A percentile compares a stretch with the other conserved stretches of the same genome.
These are phyloP conservation scores for Rutstroemia sp. DNA, from an alignment of 2,329 filamentous ascomycete species.

Conservation along the genomic window DNA sequence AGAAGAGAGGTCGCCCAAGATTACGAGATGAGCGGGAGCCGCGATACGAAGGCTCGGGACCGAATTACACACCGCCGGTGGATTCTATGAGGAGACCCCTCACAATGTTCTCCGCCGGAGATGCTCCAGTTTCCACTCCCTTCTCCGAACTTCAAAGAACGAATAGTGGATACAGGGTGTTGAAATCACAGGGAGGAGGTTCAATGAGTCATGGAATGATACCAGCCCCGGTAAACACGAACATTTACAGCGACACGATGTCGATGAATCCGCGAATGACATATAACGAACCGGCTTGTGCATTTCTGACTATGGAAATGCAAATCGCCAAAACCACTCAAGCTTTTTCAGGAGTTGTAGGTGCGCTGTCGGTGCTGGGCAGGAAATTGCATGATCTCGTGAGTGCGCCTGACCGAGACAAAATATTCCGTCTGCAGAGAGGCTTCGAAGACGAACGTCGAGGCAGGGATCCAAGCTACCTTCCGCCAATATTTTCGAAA, in stretches of 20 bases:
- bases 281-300: slow-evolving; percentile 42
- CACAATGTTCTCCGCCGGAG: slow-evolving; percentile 41
- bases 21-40: slow-evolving; percentile 64
- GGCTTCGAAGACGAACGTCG: slow-evolving; percentile 49
- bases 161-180: slow-evolving; percentile 40
- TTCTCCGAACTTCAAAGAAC: slow-evolving; percentile 38
- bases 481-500: slow-evolving; percentile 53
- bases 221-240: slow-evolving; percentile 41
- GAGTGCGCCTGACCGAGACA: slow-evolving; percentile 43
- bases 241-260: slow-evolving; percentile 36
- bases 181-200: slow-evolving; percentile 44
- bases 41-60: slow-evolving; percentile 41
- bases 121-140: slow-evolving; percentile 36
- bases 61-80: slow-evolving; percentile 23
- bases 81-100: slow-evolving; percentile 38
- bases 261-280: slow-evolving; percentile 26
- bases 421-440: slow-evolving; percentile 41
- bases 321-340: slow-evolving; percentile 50
- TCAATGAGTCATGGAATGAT: slow-evolving; percentile 36
- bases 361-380: slow-evolving; percentile 39
- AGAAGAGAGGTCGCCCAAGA: slow-evolving; percentile 72
- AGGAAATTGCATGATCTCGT: slow-evolving; percentile 49
- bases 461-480: slow-evolving; percentile 49
- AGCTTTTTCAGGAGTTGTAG: slow-evolving; percentile 49
- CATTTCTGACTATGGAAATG: slow-evolving; percentile 51